Evolutionary conservation across 1,284 basidiomycete species (phyloP).

Genomic region (Macrocystidia cucumis): DNA sequence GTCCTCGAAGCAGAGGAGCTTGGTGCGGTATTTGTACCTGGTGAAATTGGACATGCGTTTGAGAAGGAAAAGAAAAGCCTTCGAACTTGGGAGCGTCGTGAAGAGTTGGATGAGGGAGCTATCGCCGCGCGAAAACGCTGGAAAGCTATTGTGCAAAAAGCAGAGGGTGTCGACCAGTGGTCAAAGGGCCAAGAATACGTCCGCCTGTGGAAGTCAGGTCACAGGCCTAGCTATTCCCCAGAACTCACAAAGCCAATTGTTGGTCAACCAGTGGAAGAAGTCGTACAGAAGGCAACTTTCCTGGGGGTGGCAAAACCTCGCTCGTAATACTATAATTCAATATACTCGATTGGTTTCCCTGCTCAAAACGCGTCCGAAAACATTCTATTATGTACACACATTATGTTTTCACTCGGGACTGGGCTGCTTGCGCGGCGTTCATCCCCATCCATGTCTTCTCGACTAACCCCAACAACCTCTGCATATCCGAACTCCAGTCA

Average conservation of each 20-base stretch:
- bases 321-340: too few relatives aligned
- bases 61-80: slow-evolving; percentile 56
- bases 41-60: slow-evolving; percentile 55
- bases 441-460: slow-evolving; percentile 90
- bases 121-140: slow-evolving; percentile 66
- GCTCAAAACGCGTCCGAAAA: too few relatives aligned
- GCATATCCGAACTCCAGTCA: slow-evolving; percentile 94
- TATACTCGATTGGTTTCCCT: too few relatives aligned
- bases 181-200: slow-evolving; percentile 64
- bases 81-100: slow-evolving; percentile 47
- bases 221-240: slow-evolving; percentile 57
- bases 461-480: slow-evolving; percentile 73
- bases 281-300: slow-evolving; percentile 7
- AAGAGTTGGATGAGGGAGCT: slow-evolving; percentile 48
- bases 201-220: slow-evolving; percentile 60
- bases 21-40: slow-evolving; percentile 64
- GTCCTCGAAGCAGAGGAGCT: slow-evolving; percentile 74
- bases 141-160: slow-evolving; percentile 56
- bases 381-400: too few relatives aligned
- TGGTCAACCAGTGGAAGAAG: slow-evolving; percentile 5
- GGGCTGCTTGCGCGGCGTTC: slow-evolving; percentile 79
- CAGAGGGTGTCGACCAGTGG: slow-evolving; percentile 43
- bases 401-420: slow-evolving; percentile 53
- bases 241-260: slow-evolving; percentile 31
- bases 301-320: too few relatives aligned